Evolutionary conservation across 179 eudicot genomes (phyloP).

Genomic region (Drosera spatulata): DNA sequence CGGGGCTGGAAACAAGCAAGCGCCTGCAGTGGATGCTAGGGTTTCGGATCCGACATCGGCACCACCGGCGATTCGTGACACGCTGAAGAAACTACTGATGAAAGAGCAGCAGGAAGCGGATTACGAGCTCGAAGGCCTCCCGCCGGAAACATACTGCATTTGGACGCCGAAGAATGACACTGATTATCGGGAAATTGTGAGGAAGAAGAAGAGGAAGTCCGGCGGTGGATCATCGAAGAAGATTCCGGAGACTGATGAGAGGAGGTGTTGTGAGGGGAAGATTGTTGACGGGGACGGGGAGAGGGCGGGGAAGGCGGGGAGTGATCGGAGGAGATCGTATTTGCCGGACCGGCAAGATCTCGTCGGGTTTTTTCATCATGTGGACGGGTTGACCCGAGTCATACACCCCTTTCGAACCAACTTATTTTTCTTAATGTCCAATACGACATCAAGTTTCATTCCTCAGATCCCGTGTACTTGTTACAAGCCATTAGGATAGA

Average conservation of each 20-base stretch:
- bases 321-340: constrained; percentile 39
- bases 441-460: no score
- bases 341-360: constrained; percentile 64
- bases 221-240: constrained; percentile 13
- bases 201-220: constrained; percentile 12
- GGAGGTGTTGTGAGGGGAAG: not conserved
- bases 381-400: constrained; percentile 48
- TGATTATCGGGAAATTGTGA: not conserved
- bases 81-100: constrained; percentile 25
- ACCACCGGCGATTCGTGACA: constrained; percentile 8
- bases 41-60: no score
- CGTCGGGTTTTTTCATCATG: constrained; percentile 75
- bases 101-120: constrained; percentile 15
- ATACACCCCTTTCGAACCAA: constrained; percentile 31
- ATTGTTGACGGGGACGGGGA: not conserved
- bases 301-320: constrained; percentile 18
- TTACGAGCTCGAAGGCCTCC: constrained; percentile 8
- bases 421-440: no score
- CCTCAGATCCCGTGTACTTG: no score
- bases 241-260: not conserved
- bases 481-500: no score
- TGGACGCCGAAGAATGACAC: constrained; percentile 6
- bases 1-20: no score
- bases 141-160: constrained; percentile 9
- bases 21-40: no score